A percentile compares a stretch with the other conserved stretches of the same genome.
Evolutionary conservation across 192 early-diverging fungal species (phyloP).

Genomic region (Coemansia sp.): DNA sequence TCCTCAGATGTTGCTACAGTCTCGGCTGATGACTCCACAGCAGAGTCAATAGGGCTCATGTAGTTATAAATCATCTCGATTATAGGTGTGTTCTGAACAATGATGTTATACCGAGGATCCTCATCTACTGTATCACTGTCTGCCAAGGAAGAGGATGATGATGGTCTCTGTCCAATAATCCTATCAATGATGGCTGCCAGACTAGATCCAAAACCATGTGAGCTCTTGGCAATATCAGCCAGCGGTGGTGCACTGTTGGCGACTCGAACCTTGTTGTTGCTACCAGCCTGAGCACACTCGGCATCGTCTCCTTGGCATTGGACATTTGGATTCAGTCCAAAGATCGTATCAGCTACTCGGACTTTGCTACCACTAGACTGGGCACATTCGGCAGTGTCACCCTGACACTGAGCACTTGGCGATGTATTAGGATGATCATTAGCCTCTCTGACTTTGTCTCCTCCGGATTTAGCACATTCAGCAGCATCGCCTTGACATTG

Average conservation of each 20-base stretch:
- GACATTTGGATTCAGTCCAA: too few relatives aligned
- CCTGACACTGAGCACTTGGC: constrained; percentile 25
- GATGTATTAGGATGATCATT: background rate
- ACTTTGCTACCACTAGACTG: constrained; percentile 11
- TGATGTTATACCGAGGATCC: constrained; percentile 11
- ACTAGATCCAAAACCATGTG: background rate
- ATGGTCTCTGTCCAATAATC: background rate
- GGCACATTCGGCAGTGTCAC: constrained; percentile 9
- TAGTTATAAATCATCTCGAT: constrained; percentile 47
- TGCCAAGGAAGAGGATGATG: background rate
- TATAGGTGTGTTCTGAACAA: constrained; percentile 21
- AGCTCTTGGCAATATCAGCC: background rate
- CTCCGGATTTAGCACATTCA: constrained; percentile 5
- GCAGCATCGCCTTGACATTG: constrained; percentile 23
- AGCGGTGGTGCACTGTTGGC: background rate
- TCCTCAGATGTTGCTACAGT: background rate
- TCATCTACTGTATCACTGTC: background rate
- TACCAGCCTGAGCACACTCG: constrained; percentile 8
- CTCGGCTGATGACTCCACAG: background rate
- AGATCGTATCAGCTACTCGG: background rate
- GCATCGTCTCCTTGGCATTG: constrained; percentile 25
- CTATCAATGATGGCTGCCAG: constrained; percentile 7
- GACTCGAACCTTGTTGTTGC: constrained; percentile 9
- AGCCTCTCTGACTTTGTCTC: constrained; percentile 6
- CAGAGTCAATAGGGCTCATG: constrained; percentile 9